Conservation (phyloP, 345 rosid genomes). For the Firmiana major region DNA sequence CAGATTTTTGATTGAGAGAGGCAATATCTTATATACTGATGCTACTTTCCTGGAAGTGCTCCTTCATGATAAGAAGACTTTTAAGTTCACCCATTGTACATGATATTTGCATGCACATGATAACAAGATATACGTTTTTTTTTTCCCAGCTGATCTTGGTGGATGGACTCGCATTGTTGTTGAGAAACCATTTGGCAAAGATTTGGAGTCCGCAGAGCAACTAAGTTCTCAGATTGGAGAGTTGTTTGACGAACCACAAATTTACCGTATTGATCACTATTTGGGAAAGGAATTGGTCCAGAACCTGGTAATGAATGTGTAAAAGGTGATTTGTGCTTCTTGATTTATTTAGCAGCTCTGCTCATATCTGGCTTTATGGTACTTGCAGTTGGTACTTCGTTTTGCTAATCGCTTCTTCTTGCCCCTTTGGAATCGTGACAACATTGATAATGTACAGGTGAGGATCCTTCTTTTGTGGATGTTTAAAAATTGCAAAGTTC, state of each 20-base stretch:
- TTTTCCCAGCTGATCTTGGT: slow-evolving; percentile 76
- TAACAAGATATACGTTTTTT: not conserved
- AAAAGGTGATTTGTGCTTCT: slow-evolving; percentile 6
- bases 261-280: slow-evolving; percentile 94
- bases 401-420: slow-evolving; percentile 90
- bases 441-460: slow-evolving; percentile 88
- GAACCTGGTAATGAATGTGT: slow-evolving; percentile 63
- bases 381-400: slow-evolving; percentile 76
- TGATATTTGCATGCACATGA: not conserved
- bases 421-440: slow-evolving; percentile 98
- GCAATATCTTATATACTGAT: no score
- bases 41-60: not conserved
- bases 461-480: slow-evolving; percentile 21
- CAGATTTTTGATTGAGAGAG: no score
- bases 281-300: slow-evolving; percentile 95
- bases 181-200: slow-evolving; percentile 97
- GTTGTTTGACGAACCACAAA: slow-evolving; percentile 85
- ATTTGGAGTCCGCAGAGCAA: slow-evolving; percentile 76
- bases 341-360: slow-evolving; percentile 10
- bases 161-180: slow-evolving; percentile 97
- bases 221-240: slow-evolving; percentile 70
- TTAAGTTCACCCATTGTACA: not conserved
- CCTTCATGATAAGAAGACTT: not conserved
- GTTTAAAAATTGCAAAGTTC: not conserved
- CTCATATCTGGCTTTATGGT: slow-evolving; percentile 25